These are phyloP conservation scores for Macrolepiota dolichaula DNA, from an alignment of 768 basidiomycete species.

Conservation along the genomic window DNA sequence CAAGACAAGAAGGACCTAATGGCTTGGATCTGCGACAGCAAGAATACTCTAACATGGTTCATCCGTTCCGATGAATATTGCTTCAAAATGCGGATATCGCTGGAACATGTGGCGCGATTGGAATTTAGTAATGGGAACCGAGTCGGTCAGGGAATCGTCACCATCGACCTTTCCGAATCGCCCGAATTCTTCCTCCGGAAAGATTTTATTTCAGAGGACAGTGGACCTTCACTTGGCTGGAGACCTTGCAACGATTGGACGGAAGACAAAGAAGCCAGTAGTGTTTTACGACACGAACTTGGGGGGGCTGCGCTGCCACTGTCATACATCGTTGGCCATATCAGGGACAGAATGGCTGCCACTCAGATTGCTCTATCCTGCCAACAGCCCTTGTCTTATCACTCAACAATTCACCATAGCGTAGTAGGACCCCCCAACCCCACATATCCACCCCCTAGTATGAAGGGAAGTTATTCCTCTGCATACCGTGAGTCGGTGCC, in stretches of 20 bases:
- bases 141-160: constrained; percentile 52
- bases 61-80: constrained; percentile 67
- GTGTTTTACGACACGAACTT: constrained; percentile 60
- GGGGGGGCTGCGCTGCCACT: constrained; percentile 63
- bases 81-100: constrained; percentile 86
- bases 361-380: background rate
- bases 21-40: constrained; percentile 69
- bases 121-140: constrained; percentile 50
- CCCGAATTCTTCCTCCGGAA: constrained; percentile 68
- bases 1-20: constrained; percentile 61
- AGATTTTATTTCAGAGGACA: constrained; percentile 24
- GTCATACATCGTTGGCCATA: constrained; percentile 49
- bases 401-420: background rate
- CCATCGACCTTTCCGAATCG: constrained; percentile 62
- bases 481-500: background rate
- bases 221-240: constrained; percentile 46
- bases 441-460: background rate
- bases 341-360: constrained; percentile 6
- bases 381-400: background rate
- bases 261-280: constrained; percentile 64
- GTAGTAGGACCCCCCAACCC: background rate
- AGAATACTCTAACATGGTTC: constrained; percentile 73
- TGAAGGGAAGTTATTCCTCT: background rate
- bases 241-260: constrained; percentile 74
- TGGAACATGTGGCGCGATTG: constrained; percentile 55